These are phyloP conservation scores for Taphrina deformans DNA, from an alignment of 1,139 yeast species.

Conservation along the genomic window DNA sequence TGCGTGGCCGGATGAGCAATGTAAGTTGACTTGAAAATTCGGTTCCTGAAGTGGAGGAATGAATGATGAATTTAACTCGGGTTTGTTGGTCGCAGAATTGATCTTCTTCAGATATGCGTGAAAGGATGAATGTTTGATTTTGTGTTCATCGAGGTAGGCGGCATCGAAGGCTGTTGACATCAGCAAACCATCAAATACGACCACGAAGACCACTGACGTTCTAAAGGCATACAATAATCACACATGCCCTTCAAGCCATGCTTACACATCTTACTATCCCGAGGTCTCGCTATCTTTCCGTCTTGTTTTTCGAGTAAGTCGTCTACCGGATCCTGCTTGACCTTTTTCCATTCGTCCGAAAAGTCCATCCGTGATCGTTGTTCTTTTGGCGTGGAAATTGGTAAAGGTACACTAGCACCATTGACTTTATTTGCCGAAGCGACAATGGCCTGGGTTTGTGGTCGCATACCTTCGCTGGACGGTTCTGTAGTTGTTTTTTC, in stretches of 20 bases:
- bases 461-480: background rate
- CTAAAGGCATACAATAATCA: slow-evolving; percentile 92
- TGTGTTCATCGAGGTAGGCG: slow-evolving; percentile 68
- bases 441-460: background rate
- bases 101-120: slow-evolving; percentile 78
- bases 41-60: slow-evolving; percentile 80
- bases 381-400: too few species aligned
- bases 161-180: slow-evolving; percentile 90
- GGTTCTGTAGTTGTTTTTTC: background rate
- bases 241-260: slow-evolving; percentile 97
- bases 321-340: slow-evolving; percentile 58
- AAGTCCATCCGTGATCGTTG: background rate
- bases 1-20: slow-evolving; percentile 77
- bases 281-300: slow-evolving; percentile 68
- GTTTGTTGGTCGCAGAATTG: slow-evolving; percentile 50
- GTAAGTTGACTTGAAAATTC: slow-evolving; percentile 59
- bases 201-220: slow-evolving; percentile 43
- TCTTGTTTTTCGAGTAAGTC: slow-evolving; percentile 62
- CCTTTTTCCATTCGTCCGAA: slow-evolving; percentile 39
- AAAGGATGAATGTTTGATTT: slow-evolving; percentile 83
- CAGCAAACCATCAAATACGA: too few species aligned
- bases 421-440: slow-evolving; percentile 36
- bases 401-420: slow-evolving; percentile 37
- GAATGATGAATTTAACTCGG: slow-evolving; percentile 56
- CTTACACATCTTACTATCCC: slow-evolving; percentile 64